Evolutionary conservation across 2,329 filamentous ascomycete species (phyloP), one percentile per base, ranked within the genome.

Genomic region (Emmonsiellopsis sp.): DNA sequence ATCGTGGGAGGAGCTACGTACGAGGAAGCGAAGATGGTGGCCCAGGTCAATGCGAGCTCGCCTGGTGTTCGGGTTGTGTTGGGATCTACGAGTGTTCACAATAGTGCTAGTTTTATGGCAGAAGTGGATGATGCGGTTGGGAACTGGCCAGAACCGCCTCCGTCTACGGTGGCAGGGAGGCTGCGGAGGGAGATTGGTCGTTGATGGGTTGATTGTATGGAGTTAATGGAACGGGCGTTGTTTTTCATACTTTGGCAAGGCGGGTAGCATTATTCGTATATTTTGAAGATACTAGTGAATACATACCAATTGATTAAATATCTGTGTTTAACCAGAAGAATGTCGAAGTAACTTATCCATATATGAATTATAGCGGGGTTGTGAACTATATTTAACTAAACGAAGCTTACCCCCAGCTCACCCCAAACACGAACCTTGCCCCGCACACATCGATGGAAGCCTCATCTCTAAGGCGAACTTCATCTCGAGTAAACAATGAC

Each of bases 11-110:
- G 93, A 2, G 84, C 86, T 15, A 98, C 93, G 0, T 98, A 96
- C 65, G 93, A 98, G 69, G 93, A 98, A 70, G 91, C 93, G 5
- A 96, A 95, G 74, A 90, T 89, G 79, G 83, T 97, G 40, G 89
- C 93, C n/a, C 84, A 91, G 61, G 84, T 98, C 55, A 98, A 98
- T 72, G 90, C 90, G 15, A 89, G 86, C 54, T 87, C 87, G 9
- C 91, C 91, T 0, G 93, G 93, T 0, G 80, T 97, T 8, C 81
- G 93, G 53, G 85, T 98, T 3, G 90, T 97, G 9, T 74, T 98
- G 5, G 91, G 90, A 8, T 91, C 90, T 3, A 97, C 93, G 0
- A 83, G 81, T 6, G 79, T 98, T 59, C 88, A 95, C 64, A 98
- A 96, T 65, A 90, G 89, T 58, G 79, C 80, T 9, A 88, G 84